These are phyloP conservation scores for Hibiscus tridactylites DNA, from an alignment of 345 rosid species.

Conservation along the genomic window DNA sequence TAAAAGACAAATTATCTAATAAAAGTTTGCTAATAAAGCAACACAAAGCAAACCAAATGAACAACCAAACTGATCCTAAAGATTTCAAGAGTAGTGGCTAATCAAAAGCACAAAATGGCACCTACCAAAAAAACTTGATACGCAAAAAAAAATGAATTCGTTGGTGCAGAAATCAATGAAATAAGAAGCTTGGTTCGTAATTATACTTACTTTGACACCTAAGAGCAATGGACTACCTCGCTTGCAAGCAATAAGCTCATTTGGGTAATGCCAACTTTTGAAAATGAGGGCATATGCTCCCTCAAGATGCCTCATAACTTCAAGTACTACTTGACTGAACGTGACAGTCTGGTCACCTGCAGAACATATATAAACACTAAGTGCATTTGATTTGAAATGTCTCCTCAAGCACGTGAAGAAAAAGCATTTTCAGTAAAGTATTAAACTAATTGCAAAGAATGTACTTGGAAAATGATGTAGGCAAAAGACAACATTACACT, in stretches of 20 bases:
- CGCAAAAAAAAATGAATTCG: neutral
- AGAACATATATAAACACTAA: conserved; percentile 3
- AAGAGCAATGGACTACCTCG: conserved; percentile 90
- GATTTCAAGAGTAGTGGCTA: neutral
- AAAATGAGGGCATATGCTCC: conserved; percentile 98
- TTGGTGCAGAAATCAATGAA: neutral
- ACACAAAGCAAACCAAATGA: neutral
- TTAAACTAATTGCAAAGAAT: neutral
- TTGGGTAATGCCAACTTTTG: conserved; percentile 86
- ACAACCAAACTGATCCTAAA: neutral
- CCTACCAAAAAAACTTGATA: neutral
- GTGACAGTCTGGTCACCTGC: conserved; percentile 62
- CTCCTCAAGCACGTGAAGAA: neutral
- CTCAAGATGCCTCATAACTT: conserved; percentile 93
- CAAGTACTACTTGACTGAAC: conserved; percentile 86
- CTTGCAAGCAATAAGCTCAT: conserved; percentile 93
- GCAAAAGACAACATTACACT: neutral
- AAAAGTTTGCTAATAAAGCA: neutral
- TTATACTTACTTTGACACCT: conserved; percentile 79
- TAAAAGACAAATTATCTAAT: neutral
- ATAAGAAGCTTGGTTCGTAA: neutral
- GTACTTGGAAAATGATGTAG: neutral
- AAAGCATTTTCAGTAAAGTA: neutral
- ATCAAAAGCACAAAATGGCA: neutral
- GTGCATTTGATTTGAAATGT: neutral